Evolutionary conservation across 768 basidiomycete genomes (phyloP).

Genomic region (Boletus sensibilis): DNA sequence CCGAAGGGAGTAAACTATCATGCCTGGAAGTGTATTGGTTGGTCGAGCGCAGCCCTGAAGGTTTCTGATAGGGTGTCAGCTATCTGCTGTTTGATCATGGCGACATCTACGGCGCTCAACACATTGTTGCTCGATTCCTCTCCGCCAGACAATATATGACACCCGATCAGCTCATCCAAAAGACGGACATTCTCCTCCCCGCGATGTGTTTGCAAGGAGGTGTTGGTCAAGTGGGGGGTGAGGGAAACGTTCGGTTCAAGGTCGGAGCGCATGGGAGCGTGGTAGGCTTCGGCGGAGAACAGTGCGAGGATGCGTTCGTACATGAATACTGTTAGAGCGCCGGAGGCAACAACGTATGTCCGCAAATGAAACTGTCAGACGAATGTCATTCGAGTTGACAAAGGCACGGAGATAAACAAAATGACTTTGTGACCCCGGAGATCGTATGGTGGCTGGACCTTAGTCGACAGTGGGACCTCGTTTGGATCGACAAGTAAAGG

Average conservation of each 20-base stretch:
- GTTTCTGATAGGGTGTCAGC: conserved; percentile 69
- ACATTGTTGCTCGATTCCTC: conserved; percentile 22
- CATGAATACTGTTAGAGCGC: conserved; percentile 76
- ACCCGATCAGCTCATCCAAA: conserved; percentile 76
- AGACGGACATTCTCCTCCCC: conserved; percentile 74
- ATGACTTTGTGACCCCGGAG: conserved; percentile 61
- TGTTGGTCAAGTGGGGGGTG: conserved; percentile 85
- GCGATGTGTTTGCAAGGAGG: conserved; percentile 70
- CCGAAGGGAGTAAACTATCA: conserved; percentile 3
- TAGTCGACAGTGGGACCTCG: conserved; percentile 35
- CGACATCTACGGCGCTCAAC: conserved; percentile 38
- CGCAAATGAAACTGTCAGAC: conserved; percentile 83
- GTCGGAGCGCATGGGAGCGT: conserved; percentile 39
- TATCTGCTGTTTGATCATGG: conserved; percentile 59
- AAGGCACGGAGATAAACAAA: conserved; percentile 5
- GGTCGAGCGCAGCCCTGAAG: conserved; percentile 81
- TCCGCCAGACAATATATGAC: conserved; percentile 44
- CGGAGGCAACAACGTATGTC: conserved; percentile 79
- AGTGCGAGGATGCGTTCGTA: conserved; percentile 83
- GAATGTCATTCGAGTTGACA: conserved; percentile 11
- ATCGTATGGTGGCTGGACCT: conserved; percentile 13
- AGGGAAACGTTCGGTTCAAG: conserved; percentile 38
- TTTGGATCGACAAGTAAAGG: conserved; percentile 78
- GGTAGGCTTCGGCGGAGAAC: conserved; percentile 78
- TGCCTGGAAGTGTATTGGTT: conserved; percentile 85